Conservation (phyloP, 805 yeast species). For the Diddensiella caesifluorescens region DNA sequence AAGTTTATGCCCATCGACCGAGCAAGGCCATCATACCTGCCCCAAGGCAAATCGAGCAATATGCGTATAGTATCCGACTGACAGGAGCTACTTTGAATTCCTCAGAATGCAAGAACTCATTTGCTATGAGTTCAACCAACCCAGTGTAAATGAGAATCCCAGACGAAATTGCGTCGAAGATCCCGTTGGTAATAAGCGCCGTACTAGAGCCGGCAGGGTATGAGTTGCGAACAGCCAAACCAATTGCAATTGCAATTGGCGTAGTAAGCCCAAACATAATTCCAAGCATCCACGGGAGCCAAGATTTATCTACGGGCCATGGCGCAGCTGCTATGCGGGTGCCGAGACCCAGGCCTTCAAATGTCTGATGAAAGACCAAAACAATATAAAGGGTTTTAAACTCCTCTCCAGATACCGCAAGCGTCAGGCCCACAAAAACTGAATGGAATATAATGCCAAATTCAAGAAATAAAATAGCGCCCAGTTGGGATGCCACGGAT, state of each 20-base stretch:
- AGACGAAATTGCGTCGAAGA: slow-evolving; percentile 68
- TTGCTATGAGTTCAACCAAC: slow-evolving; percentile 72
- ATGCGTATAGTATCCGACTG: slow-evolving; percentile 21
- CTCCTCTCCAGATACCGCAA: slow-evolving; percentile 74
- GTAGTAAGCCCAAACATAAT: slow-evolving; percentile 55
- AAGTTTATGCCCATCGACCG: slow-evolving; percentile 64
- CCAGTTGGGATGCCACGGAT: slow-evolving; percentile 30
- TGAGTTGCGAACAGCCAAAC: slow-evolving; percentile 63
- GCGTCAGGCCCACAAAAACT: slow-evolving; percentile 69
- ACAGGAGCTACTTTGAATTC: slow-evolving; percentile 22
- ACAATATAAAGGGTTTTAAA: slow-evolving; percentile 66
- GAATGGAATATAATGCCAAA: slow-evolving; percentile 83
- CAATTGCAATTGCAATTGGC: slow-evolving; percentile 73
- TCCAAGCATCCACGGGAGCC: slow-evolving; percentile 50
- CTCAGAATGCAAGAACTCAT: slow-evolving; percentile 54
- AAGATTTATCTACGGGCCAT: slow-evolving; percentile 44
- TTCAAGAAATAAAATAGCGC: slow-evolving; percentile 57
- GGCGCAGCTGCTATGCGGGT: slow-evolving; percentile 62
- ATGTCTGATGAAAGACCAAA: slow-evolving; percentile 53
- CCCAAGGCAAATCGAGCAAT: slow-evolving; percentile 42
- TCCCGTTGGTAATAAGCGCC: slow-evolving; percentile 63
- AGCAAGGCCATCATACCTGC: slow-evolving; percentile 57
- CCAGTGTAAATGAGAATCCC: slow-evolving; percentile 78
- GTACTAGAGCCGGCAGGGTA: slow-evolving; percentile 48
- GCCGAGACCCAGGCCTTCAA: slow-evolving; percentile 84